These are phyloP conservation scores for Dryas alaskensis DNA, from an alignment of 306 rosid species.

Conservation along the genomic window DNA sequence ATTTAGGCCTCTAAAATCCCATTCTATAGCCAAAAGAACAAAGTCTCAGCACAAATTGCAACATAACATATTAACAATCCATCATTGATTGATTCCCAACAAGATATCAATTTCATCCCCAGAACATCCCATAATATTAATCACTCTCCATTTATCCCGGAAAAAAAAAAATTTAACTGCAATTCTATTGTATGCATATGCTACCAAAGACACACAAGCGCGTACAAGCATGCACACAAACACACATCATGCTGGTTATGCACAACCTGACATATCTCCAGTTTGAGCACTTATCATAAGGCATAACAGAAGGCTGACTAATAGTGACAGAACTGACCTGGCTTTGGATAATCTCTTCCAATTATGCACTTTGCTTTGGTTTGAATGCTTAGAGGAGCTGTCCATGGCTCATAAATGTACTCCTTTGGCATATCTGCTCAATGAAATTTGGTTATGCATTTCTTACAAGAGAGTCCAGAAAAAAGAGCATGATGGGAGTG, in stretches of 20 bases:
- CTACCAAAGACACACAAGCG: not conserved
- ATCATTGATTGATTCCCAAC: not conserved
- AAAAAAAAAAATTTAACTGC: not conserved
- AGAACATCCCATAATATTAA: not conserved
- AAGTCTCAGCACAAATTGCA: not conserved
- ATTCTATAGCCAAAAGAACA: not conserved
- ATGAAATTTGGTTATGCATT: conserved; percentile 22
- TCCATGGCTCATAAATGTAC: conserved; percentile 96
- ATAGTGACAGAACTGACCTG: conserved; percentile 53
- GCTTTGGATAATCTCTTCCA: conserved; percentile 88
- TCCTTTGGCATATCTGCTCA: conserved; percentile 78
- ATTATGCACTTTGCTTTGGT: conserved; percentile 83
- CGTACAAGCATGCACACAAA: not conserved
- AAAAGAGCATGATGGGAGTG: conserved; percentile 20
- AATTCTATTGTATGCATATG: too few relatives aligned
- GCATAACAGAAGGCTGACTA: not conserved
- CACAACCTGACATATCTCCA: not conserved
- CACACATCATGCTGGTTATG: not conserved
- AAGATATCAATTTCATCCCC: not conserved
- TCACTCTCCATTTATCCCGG: not conserved
- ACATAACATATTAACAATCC: not conserved
- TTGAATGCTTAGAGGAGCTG: conserved; percentile 83
- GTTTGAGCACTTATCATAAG: conserved; percentile 5
- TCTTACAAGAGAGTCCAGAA: conserved; percentile 1
- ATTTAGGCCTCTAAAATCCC: not conserved